Conservation (phyloP, 805 yeast genomes). For the Candida mattraensis region DNA sequence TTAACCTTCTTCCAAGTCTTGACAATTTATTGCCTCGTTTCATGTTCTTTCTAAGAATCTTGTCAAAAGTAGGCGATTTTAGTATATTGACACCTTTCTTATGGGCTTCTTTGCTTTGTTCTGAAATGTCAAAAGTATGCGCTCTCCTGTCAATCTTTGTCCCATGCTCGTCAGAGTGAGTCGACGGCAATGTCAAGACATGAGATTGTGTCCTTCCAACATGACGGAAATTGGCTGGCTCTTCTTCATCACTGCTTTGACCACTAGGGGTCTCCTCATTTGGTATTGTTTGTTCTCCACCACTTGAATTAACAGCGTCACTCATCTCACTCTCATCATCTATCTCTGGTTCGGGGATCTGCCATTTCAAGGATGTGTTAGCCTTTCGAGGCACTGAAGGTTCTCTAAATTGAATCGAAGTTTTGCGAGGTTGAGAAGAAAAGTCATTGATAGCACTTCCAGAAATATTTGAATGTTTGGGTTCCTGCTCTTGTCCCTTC, state of each 20-base stretch:
- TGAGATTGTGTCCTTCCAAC: constrained; percentile 27
- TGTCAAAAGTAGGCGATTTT: constrained; percentile 53
- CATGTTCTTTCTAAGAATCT: constrained; percentile 34
- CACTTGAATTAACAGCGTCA: constrained; percentile 24
- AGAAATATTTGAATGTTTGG: constrained; percentile 4
- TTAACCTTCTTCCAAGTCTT: constrained; percentile 28
- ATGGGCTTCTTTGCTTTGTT: constrained; percentile 4
- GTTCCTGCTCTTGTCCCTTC: constrained; percentile 6
- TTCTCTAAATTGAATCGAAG: constrained; percentile 23
- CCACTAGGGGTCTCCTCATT: constrained; percentile 19
- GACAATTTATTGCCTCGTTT: constrained; percentile 12
- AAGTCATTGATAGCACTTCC: neutral
- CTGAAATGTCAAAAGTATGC: constrained; percentile 44
- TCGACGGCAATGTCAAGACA: constrained; percentile 33
- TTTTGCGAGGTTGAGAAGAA: constrained; percentile 8
- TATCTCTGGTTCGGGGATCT: constrained; percentile 8
- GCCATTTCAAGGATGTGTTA: neutral
- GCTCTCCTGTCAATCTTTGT: constrained; percentile 43
- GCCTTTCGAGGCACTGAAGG: constrained; percentile 12
- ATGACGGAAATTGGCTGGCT: constrained; percentile 13
- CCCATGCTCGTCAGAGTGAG: constrained; percentile 22
- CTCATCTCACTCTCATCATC: constrained; percentile 23
- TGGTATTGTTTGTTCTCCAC: constrained; percentile 1
- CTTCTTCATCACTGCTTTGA: constrained; percentile 9
- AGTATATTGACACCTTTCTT: constrained; percentile 16